phyloP scores from a whole-genome alignment of 148 eudicot species.

The Cornus suecica region DNA sequence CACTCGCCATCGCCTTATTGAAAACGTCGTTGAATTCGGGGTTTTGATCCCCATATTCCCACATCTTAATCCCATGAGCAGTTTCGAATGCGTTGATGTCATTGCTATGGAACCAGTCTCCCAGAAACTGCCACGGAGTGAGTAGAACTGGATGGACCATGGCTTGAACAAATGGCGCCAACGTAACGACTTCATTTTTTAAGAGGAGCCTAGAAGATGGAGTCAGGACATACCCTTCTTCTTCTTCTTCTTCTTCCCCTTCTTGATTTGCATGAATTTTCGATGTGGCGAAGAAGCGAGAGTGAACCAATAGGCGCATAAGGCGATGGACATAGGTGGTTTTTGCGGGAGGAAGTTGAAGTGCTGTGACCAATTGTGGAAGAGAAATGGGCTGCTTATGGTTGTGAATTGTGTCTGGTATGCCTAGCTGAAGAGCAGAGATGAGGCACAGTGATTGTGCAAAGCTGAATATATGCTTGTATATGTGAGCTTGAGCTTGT shows the following conservation, averaged over 20 bases:
- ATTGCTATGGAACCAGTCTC: conserved; percentile 2
- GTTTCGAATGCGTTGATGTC: neutral
- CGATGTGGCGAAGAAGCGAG: neutral
- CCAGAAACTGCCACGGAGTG: conserved; percentile 5
- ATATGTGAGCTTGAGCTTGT: conserved; percentile 4
- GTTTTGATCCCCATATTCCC: neutral
- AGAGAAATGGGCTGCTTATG: conserved; percentile 7
- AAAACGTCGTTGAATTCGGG: neutral
- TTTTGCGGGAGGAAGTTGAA: neutral
- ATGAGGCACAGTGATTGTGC: conserved; percentile 2
- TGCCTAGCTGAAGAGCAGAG: conserved; percentile 7
- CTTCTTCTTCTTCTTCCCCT: conserved; percentile 1
- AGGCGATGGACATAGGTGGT: neutral
- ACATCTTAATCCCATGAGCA: conserved; percentile 2
- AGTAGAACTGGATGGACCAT: neutral
- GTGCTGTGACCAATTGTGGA: neutral
- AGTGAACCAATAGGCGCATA: conserved; percentile 1
- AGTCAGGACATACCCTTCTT: conserved; percentile 11
- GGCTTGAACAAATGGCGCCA: neutral
- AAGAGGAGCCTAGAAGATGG: conserved; percentile 10
- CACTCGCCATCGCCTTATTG: conserved; percentile 8
- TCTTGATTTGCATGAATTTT: neutral
- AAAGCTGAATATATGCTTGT: neutral
- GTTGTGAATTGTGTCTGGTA: conserved; percentile 9
- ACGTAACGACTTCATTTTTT: neutral